Base-by-base conservation (phyloP, 805 yeast species). In the Tetrapisispora fleetii region DNA sequence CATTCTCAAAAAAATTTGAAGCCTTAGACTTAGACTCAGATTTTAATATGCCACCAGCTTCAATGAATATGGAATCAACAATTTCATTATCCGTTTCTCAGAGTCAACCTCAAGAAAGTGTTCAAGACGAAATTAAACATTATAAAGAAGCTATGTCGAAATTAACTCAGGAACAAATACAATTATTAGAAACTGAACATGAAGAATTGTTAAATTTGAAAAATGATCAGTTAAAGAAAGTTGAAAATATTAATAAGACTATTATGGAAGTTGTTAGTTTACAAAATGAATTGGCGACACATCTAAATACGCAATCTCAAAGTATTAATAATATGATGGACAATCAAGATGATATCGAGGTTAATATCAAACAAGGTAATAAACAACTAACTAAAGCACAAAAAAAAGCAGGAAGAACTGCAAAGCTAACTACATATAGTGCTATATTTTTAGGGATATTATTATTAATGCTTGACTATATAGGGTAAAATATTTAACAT, bases 211-310 rank as follows among this genome's bases (percentile, higher is more conserved):
- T 83, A 14, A 70, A 74, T 41, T 62, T 76, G 45, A 84, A 84
- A 55, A 67, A 77, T n/a, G 76, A 75, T 45, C 84, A 83, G 52
- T 57, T 83, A 27, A 69, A 75, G 38, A 79, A 80, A 51, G 83
- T 81, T 8, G 79, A 77, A 51, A 69, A 74, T 51, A 70, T 84
- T 35, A 83, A 82, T 56, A 69, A 69, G 27, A 76, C 86, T 1
- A 79, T 83, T 64, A 61, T 80, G 40, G 96, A 87, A 58, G 82
- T 90, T 40, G 76, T 89, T 1, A 77, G 81, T 48, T 64, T 90
- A 52, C 91, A 89, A 58, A 72, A 81, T 22, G 93, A 86, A 58
- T 70, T 89, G 47, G 75, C 86, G 13, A 71, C 81, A 48, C 95
- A 90, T 60, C 70, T 89, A 43, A 77, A 78, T 22, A 64, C 78